Percentiles rank a stretch among this genome's conserved stretches.
These are phyloP conservation scores for Rubia balearica DNA, from an alignment of 305 asterid species.

Conservation along the genomic window DNA sequence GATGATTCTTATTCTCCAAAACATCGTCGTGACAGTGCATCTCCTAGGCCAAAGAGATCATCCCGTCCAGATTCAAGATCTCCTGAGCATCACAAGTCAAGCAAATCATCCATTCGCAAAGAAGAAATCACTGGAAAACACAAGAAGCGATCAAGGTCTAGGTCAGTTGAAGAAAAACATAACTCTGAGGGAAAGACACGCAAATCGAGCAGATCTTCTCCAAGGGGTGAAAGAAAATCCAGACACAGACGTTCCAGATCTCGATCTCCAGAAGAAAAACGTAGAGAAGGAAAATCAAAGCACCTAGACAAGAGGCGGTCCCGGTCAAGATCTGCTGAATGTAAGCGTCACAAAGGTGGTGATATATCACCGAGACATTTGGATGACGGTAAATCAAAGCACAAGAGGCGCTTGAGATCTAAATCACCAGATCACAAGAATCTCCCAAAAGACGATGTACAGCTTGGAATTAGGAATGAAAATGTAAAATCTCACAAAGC, in stretches of 20 bases:
- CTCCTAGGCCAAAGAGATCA: slow-evolving; percentile 43
- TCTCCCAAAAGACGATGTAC: slow-evolving; percentile 23
- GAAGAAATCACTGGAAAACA: slow-evolving; percentile 48
- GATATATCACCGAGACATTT: slow-evolving; percentile 37
- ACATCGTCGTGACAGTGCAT: slow-evolving; percentile 45
- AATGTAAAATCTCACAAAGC: slow-evolving; percentile 34
- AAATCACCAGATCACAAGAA: slow-evolving; percentile 40
- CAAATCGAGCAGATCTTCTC: slow-evolving; percentile 50
- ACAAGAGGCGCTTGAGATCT: slow-evolving; percentile 50
- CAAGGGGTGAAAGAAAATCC: slow-evolving; percentile 51
- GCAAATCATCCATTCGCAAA: slow-evolving; percentile 58
- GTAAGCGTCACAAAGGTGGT: slow-evolving; percentile 40
- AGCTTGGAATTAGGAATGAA: slow-evolving; percentile 37
- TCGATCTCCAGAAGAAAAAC: slow-evolving; percentile 50
- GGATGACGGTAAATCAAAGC: slow-evolving; percentile 51
- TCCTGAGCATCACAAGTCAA: slow-evolving; percentile 54
- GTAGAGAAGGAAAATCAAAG: slow-evolving; percentile 55
- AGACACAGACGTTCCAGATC: slow-evolving; percentile 57
- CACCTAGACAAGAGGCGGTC: slow-evolving; percentile 43
- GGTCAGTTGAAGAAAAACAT: slow-evolving; percentile 52
- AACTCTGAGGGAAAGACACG: slow-evolving; percentile 31
- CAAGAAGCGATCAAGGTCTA: slow-evolving; percentile 65
- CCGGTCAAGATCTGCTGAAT: slow-evolving; percentile 61
- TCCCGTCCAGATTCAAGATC: slow-evolving; percentile 57
- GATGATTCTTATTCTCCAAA: slow-evolving; percentile 62